Evolutionary conservation across 768 basidiomycete species (phyloP), one percentile per base, ranked within the genome.

Genomic region (Zangia roseola): DNA sequence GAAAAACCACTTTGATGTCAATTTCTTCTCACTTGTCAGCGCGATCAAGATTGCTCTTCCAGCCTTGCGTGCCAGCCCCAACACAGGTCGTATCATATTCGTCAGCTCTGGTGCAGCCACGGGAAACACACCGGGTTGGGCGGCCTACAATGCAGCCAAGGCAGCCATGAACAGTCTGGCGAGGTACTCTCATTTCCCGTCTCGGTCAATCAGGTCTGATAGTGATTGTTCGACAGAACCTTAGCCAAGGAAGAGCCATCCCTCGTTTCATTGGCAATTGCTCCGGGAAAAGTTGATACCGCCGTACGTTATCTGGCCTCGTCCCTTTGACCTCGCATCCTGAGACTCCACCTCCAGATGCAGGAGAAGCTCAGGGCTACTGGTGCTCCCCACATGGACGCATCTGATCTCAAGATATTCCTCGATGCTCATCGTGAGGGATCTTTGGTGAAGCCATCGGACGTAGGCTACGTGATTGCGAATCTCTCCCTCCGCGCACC

Each of bases 281-380:
- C 93, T 4, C 94, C 94, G 1, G 94, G 94, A 13, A 84, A 85
- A 69, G 91, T 97, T 23, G 84, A 94, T 52, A 94, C 92, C 8
- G 71, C 69, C 23, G 92, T 91, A 64, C 56, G 80, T 76, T 16
- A 31, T 39, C 31, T 36, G 16, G 30, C 10, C 34, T 17, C 20
- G 23, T 46, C 40, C 13, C 46, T 31, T 30, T 39, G 19, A 40
- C 23, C 41, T 13, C 31, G 43, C 36, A 24, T 2, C 24, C 38
- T 21, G 45, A 36, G 19, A 30, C 46, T 53, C 40, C 40, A 37
- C 38, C 36, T 45, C 26, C 57, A 91, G 88, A 92, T 92, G 91
- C 90, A 91, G 74, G 58, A 62, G 24, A 55, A 53, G 2, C 52
- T 91, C 30, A 74, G 89, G 45, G 63, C 69, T 37, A 64, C 68